Conservation (phyloP, 805 yeast genomes). For the Yamadazyma kitorensis region DNA sequence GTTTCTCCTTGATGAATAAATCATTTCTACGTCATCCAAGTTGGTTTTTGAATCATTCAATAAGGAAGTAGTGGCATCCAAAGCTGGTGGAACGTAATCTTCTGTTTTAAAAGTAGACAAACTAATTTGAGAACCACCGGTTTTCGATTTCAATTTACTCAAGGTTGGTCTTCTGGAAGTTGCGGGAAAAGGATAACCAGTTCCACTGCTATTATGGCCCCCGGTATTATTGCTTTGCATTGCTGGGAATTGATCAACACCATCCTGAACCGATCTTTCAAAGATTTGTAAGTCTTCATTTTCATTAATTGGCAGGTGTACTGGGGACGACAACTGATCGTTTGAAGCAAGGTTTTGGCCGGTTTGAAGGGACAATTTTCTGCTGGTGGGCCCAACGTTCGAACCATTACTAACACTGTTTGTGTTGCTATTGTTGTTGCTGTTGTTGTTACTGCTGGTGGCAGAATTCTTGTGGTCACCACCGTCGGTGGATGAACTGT, state of each 20-base stretch:
- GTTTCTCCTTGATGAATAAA: slow-evolving; percentile 55
- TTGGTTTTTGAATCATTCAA: slow-evolving; percentile 58
- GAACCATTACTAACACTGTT: not conserved
- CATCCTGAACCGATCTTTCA: slow-evolving; percentile 42
- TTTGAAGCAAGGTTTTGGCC: too few species aligned
- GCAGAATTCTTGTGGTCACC: not conserved
- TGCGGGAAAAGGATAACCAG: slow-evolving; percentile 6
- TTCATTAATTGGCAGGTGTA: slow-evolving; percentile 12
- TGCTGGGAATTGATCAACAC: not conserved
- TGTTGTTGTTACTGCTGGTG: not conserved
- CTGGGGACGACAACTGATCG: slow-evolving; percentile 14
- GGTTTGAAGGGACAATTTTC: slow-evolving; percentile 3
- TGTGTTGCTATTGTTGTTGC: not conserved
- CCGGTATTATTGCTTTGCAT: not conserved
- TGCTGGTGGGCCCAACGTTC: not conserved
- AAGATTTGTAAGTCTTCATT: slow-evolving; percentile 24
- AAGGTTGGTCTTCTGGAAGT: slow-evolving; percentile 14
- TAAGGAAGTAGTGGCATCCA: slow-evolving; percentile 72
- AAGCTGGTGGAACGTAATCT: slow-evolving; percentile 75
- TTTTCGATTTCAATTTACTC: slow-evolving; percentile 11
- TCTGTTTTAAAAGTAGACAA: slow-evolving; percentile 41
- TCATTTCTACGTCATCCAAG: slow-evolving; percentile 68
- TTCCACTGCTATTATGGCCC: too few species aligned
- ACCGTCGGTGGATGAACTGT: slow-evolving; percentile 2
- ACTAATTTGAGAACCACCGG: slow-evolving; percentile 11